Percentiles rank a stretch among this genome's conserved stretches.
Evolutionary conservation across 2,329 filamentous ascomycete species (phyloP).

Genomic region (Fusarium sp.): DNA sequence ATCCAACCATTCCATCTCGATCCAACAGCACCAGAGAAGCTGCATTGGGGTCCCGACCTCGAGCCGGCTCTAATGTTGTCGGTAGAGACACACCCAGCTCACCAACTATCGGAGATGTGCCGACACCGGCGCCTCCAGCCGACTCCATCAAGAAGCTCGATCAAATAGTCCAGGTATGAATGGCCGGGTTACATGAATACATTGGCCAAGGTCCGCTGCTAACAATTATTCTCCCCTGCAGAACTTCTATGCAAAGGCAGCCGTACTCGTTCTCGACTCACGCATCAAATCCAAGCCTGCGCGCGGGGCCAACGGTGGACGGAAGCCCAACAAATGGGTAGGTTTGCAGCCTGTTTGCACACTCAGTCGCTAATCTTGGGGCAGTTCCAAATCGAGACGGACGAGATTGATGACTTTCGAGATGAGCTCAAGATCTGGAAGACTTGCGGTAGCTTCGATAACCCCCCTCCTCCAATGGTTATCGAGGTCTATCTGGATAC

Average conservation of each 20-base stretch:
- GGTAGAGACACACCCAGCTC: constrained; percentile 55
- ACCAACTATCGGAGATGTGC: constrained; percentile 57
- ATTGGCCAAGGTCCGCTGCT: neutral
- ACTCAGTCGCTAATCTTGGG: constrained; percentile 20
- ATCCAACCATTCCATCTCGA: constrained; percentile 73
- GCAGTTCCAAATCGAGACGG: constrained; percentile 94
- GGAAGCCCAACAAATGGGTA: constrained; percentile 89
- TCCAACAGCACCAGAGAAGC: constrained; percentile 79
- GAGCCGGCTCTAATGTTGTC: constrained; percentile 55
- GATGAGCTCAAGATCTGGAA: constrained; percentile 87
- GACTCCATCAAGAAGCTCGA: constrained; percentile 84
- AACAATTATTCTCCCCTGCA: constrained; percentile 50
- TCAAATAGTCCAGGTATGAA: constrained; percentile 85
- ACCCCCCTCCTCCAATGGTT: constrained; percentile 82
- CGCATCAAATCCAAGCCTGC: constrained; percentile 74
- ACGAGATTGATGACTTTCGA: constrained; percentile 88
- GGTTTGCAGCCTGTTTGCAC: constrained; percentile 44
- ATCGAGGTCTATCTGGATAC: constrained; percentile 92
- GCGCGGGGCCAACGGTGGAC: constrained; percentile 50
- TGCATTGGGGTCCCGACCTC: constrained; percentile 50
- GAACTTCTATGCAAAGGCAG: constrained; percentile 93
- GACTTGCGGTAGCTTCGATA: constrained; percentile 77
- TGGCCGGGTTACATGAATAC: neutral
- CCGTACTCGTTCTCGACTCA: constrained; percentile 83
- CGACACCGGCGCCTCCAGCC: constrained; percentile 61